Base-by-base conservation (phyloP, 2,329 filamentous ascomycete species). In the Lanzia echinophila region DNA sequence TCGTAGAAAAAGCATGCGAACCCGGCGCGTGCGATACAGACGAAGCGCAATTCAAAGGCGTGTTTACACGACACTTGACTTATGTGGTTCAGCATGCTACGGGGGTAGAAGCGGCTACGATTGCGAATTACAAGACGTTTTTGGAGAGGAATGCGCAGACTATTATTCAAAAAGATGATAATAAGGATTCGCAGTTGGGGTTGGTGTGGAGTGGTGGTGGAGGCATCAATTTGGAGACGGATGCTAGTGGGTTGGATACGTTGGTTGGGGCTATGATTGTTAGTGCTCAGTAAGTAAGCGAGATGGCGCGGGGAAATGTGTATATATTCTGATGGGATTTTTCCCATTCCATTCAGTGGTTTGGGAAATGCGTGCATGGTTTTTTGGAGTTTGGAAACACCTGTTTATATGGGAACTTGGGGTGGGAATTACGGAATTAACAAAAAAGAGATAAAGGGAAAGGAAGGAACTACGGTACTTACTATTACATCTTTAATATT, bases 1-100 rank as follows among this genome's bases (percentile, higher is more conserved):
- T 84, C 1, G 73, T 73, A 55, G 80, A 84, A 55, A 58, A 66
- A 11, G 46, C 47, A 5, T 83, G 80, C 59, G 80, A 83, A 60
- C 73, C 75, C 1, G 64, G 71, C 55, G 73, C 71, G 7, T 67
- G 65, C 34, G 47, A 58, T 11, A 66, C 63, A 17, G 78, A 83
- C 56, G 77, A 74, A 1, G 74, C 79, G 33, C 82, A 87, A 63
- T 90, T 89, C 75, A 89, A 90, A 68, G 86, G 86, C 3, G 73
- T 88, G 34, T 87, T 88, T 58, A 74, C 80, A 15, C 76, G 84
- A 19, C 87, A 87, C 63, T 70, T 90, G 19, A 73, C 75, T 33
- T 76, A 79, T 52, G 68, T 90, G 33, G 73, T 85, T 20, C 63
- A 69, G 7, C 51, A 65, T 10, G 62, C 58, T 1, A 59, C 13